Evolutionary conservation across 2,329 filamentous ascomycete species (phyloP), one percentile per base, ranked within the genome.

Genomic region (Venturia nashicola): DNA sequence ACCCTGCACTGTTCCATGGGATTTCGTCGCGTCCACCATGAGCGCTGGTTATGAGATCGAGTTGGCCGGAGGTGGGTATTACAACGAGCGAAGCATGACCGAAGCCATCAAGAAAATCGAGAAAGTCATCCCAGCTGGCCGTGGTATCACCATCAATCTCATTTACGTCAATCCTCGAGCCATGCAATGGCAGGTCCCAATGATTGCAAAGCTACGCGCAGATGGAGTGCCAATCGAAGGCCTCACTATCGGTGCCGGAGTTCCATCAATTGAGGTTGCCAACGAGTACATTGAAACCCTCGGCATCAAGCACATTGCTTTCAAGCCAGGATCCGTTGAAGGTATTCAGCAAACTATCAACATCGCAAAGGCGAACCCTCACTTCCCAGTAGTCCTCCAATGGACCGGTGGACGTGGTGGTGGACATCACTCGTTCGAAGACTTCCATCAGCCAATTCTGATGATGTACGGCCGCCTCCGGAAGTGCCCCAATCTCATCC

Each of bases 211-310:
- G 61, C 70, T 83, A 42, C 73, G 77, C 27, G 71, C 75, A 62
- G 77, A 79, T 5, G 78, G 78, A 51, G 71, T 78, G 11, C 77
- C 78, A 2, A 76, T 80, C 40, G 76, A 78, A 64, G 78, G 78
- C 66, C 69, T 80, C 44, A 79, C 78, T 43, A 77, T 80, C 59
- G 78, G 78, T 67, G 78, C 76, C 43, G 78, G 78, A 66, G 76
- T 80, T 1, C 78, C 78, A 8, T 79, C 78, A 7, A 75, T 77
- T 39, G 77, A 79, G 27, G 74, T 79, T 23, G 78, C 76, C 63
- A 77, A 76, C 55, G 78, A 78, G 65, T 80, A 79, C 68, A 79
- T 80, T 61, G 68, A 74, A 76, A 97, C 92, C 3, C 69, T 80
- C 9, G 78, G 78, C 12, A 73, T 80, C 62, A 76, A 77, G 70